Percentiles rank a stretch among this genome's conserved stretches.
Evolutionary conservation across 345 rosid genomes (phyloP).

Genomic region (Schrenkiella parvula): DNA sequence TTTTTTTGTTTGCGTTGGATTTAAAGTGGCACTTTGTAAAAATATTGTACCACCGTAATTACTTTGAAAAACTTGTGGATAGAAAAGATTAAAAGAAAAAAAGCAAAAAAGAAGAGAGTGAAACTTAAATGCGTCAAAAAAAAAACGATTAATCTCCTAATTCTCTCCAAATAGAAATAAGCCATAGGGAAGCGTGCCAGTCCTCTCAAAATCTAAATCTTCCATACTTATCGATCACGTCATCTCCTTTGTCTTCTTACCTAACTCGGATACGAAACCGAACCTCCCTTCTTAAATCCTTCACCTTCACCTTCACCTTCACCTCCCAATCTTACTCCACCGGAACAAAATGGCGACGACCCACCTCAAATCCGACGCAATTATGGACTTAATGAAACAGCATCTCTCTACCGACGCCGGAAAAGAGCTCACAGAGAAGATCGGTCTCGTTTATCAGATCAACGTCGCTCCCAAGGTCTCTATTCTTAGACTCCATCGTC

Average conservation of each 20-base stretch:
- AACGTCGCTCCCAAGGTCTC: conserved; percentile 91
- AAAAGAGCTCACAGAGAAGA: conserved; percentile 51
- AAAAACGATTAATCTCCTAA: not conserved
- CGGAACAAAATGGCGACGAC: conserved; percentile 44
- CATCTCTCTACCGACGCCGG: conserved; percentile 79
- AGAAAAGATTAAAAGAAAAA: no score
- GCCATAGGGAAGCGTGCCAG: conserved; percentile 31
- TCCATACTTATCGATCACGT: conserved; percentile 33
- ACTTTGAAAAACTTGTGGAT: no score
- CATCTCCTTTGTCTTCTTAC: conserved; percentile 23
- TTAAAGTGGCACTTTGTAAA: no score
- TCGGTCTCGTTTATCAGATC: conserved; percentile 84
- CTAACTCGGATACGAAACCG: not conserved
- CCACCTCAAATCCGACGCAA: conserved; percentile 60
- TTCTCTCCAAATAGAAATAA: not conserved
- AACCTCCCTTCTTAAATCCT: conserved; percentile 10
- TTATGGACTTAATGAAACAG: conserved; percentile 66
- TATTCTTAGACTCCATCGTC: not conserved
- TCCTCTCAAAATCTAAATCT: not conserved
- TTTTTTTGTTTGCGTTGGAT: no score
- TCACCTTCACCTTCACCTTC: not conserved
- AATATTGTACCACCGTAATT: no score
- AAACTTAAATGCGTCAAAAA: no score
- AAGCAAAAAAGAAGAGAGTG: no score
- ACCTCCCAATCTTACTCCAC: not conserved